phyloP scores from a whole-genome alignment of 306 rosid species.

The Trifolium fragiferum region DNA sequence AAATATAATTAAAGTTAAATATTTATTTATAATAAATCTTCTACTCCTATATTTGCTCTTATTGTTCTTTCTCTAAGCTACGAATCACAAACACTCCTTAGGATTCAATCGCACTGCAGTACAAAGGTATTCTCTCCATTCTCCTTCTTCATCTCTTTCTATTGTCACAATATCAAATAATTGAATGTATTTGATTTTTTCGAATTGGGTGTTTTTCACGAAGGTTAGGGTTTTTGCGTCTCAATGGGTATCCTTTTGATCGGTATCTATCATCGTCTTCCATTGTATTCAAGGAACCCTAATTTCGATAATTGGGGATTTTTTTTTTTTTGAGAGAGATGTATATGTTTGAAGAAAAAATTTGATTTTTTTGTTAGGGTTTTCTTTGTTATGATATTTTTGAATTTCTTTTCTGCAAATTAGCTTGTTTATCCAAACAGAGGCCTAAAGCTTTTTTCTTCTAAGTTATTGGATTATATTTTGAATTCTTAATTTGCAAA shows the following conservation, averaged over 20 bases:
- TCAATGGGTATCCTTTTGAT: slow-evolving; percentile 50
- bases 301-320: neutral
- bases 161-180: no score
- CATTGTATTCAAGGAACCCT: slow-evolving; percentile 40
- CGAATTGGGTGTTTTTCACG: slow-evolving; percentile 56
- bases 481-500: no score
- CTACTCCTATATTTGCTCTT: no score
- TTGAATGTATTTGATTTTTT: no score
- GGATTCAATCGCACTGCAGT: neutral
- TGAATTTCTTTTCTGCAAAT: no score
- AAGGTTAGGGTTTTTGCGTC: slow-evolving; percentile 44
- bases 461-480: no score
- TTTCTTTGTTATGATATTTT: neutral
- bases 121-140: neutral
- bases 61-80: neutral
- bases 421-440: no score
- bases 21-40: no score
- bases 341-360: neutral
- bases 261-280: slow-evolving; percentile 66
- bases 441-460: no score
- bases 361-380: slow-evolving; percentile 36
- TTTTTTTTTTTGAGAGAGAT: neutral
- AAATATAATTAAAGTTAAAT: no score
- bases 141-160: no score
- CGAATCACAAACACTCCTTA: neutral